Evolutionary conservation across 345 rosid genomes (phyloP).

Genomic region (Eucalyptus caleyi): DNA sequence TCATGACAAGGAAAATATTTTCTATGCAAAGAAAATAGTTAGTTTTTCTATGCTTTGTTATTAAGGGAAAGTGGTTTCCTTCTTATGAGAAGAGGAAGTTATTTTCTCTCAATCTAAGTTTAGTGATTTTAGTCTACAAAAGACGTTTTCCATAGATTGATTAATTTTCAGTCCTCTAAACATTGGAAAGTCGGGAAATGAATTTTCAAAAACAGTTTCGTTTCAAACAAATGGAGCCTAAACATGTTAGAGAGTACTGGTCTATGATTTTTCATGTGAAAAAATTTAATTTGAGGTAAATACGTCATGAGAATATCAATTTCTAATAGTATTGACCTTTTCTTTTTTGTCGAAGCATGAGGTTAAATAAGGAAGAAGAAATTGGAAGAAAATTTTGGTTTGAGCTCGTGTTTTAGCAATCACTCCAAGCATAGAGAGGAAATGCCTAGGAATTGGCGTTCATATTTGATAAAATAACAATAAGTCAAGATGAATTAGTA

Average conservation of each 20-base stretch:
- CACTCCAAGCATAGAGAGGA: neutral
- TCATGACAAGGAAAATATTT: neutral
- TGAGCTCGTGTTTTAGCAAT: neutral
- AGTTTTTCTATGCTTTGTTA: neutral
- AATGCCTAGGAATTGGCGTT: neutral
- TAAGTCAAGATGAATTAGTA: neutral
- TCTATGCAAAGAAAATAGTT: neutral
- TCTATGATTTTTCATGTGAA: too few species aligned
- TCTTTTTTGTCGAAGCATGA: neutral
- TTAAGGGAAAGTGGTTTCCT: neutral
- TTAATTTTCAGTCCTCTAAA: too few species aligned
- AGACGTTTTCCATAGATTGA: too few species aligned
- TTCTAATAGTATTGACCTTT: neutral
- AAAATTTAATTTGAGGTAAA: too few species aligned
- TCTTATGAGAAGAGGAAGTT: neutral
- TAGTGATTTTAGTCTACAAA: too few species aligned
- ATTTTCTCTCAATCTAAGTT: neutral
- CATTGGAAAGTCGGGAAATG: too few species aligned
- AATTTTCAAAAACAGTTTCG: too few species aligned
- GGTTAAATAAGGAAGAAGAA: neutral
- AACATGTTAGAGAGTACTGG: fast-evolving
- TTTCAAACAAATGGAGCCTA: too few species aligned
- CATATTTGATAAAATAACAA: neutral
- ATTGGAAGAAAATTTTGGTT: neutral
- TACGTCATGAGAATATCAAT: too few species aligned